Conservation (phyloP, 805 yeast species). For the Nakazawaea ishiwadae region DNA sequence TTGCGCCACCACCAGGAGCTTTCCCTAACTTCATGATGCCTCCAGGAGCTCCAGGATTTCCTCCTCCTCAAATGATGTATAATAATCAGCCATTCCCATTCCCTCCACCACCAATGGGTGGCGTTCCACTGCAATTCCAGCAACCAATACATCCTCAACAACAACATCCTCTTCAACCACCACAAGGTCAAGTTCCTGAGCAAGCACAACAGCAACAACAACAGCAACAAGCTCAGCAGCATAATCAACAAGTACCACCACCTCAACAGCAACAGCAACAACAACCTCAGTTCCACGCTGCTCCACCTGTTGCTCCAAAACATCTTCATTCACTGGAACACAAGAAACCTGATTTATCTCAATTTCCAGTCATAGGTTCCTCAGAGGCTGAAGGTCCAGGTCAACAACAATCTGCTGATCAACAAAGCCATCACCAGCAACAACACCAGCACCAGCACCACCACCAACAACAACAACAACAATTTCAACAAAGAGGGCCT, state of each 20-base stretch:
- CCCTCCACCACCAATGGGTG: slow-evolving; percentile 13
- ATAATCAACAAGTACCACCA: slow-evolving; percentile 11
- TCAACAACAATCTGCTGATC: slow-evolving; percentile 16
- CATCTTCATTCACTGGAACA: slow-evolving; percentile 4
- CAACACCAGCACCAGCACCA: slow-evolving; percentile 22
- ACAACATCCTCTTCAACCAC: slow-evolving; percentile 18
- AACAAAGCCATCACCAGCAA: slow-evolving; percentile 15
- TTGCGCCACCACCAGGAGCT: slow-evolving; percentile 17
- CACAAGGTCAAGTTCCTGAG: slow-evolving; percentile 21
- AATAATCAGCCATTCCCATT: slow-evolving; percentile 19
- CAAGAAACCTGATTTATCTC: slow-evolving; percentile 31
- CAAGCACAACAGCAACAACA: slow-evolving; percentile 27
- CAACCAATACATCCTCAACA: slow-evolving; percentile 15
- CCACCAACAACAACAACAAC: slow-evolving; percentile 19
- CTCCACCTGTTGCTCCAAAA: slow-evolving; percentile 1
- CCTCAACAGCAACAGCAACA: slow-evolving; percentile 3
- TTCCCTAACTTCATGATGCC: slow-evolving; percentile 16
- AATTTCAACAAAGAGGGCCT: slow-evolving; percentile 14
- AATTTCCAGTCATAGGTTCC: slow-evolving; percentile 52
- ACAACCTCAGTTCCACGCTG: too few species aligned
- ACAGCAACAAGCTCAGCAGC: slow-evolving; percentile 12
- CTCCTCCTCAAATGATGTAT: slow-evolving; percentile 13
- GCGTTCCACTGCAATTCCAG: slow-evolving; percentile 13
- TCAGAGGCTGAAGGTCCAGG: slow-evolving; percentile 23
- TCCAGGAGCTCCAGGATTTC: slow-evolving; percentile 14